A percentile compares a stretch with the other conserved stretches of the same genome.
phyloP scores from a whole-genome alignment of 148 eudicot species.

The Oxyria digyna region DNA sequence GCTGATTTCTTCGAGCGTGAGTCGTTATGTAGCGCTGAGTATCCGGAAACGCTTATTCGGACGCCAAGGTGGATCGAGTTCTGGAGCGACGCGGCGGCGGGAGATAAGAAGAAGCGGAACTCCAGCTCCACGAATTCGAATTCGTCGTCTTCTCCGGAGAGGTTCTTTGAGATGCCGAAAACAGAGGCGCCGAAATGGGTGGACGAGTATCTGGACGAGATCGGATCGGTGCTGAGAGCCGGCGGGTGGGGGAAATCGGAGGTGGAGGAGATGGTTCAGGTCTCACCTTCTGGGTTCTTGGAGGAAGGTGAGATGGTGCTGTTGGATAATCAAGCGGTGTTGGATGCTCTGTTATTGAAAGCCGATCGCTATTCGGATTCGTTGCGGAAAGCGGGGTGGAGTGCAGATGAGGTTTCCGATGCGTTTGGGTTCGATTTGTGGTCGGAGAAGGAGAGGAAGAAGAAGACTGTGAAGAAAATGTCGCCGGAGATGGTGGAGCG shows the following conservation, averaged over 20 bases:
- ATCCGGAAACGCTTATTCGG: constrained; percentile 11
- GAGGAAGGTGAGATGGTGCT: constrained; percentile 61
- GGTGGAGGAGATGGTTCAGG: constrained; percentile 63
- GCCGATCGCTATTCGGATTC: constrained; percentile 73
- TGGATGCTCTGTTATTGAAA: constrained; percentile 66
- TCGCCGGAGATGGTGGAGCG: constrained; percentile 63
- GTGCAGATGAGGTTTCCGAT: constrained; percentile 85
- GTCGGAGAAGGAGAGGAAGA: constrained; percentile 31
- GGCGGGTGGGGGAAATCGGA: constrained; percentile 90
- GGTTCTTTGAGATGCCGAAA: constrained; percentile 43
- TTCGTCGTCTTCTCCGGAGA: constrained; percentile 52
- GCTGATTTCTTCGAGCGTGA: constrained; percentile 74
- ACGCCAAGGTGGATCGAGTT: constrained; percentile 64
- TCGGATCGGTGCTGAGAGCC: constrained; percentile 70
- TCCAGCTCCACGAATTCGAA: constrained; percentile 32
- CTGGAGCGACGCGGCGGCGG: constrained; percentile 58
- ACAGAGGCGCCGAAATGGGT: constrained; percentile 58
- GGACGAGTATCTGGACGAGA: constrained; percentile 36
- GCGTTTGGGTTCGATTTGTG: constrained; percentile 75
- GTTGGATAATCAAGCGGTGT: constrained; percentile 61
- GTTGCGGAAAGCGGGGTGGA: constrained; percentile 78
- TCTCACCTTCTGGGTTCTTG: constrained; percentile 76
- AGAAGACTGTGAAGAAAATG: constrained; percentile 46
- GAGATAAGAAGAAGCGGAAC: constrained; percentile 35
- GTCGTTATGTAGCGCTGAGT: constrained; percentile 13